These are phyloP conservation scores for Boletus vinaceobasis DNA, from an alignment of 768 basidiomycete genomes.

Conservation along the genomic window DNA sequence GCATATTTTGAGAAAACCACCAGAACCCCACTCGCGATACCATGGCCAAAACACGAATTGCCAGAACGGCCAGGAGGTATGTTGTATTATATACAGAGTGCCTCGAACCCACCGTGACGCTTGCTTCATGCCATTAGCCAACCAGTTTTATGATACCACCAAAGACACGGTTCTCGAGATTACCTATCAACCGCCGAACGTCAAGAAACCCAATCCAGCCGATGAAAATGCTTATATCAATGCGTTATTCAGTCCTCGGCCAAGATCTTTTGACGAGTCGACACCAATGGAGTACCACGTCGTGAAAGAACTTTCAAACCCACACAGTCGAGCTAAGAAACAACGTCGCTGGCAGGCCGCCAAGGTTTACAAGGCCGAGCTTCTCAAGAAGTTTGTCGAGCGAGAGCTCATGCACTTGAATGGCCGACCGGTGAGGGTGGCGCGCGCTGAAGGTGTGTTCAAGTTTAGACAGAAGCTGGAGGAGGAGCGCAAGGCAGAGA, in stretches of 20 bases:
- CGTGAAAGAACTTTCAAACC: slow-evolving; percentile 70
- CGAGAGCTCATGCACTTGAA: slow-evolving; percentile 54
- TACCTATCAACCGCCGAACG: slow-evolving; percentile 65
- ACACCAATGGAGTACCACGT: slow-evolving; percentile 67
- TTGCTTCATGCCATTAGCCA: slow-evolving; percentile 17
- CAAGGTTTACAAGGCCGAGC: slow-evolving; percentile 42
- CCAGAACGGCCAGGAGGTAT: slow-evolving; percentile 33
- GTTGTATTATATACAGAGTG: not conserved
- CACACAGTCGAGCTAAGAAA: slow-evolving; percentile 80
- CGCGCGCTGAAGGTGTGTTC: slow-evolving; percentile 70
- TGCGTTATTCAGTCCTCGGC: slow-evolving; percentile 40
- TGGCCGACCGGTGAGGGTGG: slow-evolving; percentile 59
- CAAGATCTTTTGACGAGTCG: slow-evolving; percentile 44
- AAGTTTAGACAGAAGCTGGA: slow-evolving; percentile 64
- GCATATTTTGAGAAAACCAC: slow-evolving; percentile 40
- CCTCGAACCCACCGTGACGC: slow-evolving; percentile 6
- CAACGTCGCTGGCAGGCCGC: slow-evolving; percentile 69
- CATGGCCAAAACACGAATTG: slow-evolving; percentile 64
- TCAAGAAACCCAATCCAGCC: slow-evolving; percentile 35
- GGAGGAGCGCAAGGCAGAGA: slow-evolving; percentile 54
- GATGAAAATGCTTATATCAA: slow-evolving; percentile 61
- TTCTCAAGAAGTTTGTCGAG: slow-evolving; percentile 52
- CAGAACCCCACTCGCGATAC: slow-evolving; percentile 43
- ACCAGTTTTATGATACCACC: slow-evolving; percentile 58
- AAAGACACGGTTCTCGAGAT: slow-evolving; percentile 59